Evolutionary conservation across 192 early-diverging fungal species (phyloP).

Genomic region (Umbelopsis isabellina): DNA sequence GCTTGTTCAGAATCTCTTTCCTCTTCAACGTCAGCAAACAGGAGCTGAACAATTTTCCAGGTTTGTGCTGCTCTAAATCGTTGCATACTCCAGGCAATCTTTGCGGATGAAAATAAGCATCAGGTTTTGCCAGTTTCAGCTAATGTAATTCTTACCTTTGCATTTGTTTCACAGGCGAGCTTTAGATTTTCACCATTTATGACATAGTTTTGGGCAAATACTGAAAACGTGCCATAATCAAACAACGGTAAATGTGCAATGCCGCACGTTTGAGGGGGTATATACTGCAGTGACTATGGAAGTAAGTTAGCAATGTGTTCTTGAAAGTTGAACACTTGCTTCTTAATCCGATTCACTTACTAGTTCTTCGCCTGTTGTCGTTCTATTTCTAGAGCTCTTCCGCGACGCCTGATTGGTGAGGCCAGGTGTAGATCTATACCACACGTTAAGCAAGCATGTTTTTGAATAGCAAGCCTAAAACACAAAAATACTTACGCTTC

Average conservation of each 20-base stretch:
- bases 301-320: not conserved
- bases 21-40: conserved; percentile 48
- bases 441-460: not conserved
- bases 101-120: conserved; percentile 2
- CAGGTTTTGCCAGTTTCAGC: not conserved
- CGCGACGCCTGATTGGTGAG: not conserved
- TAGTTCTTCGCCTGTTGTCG: conserved; percentile 18
- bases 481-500: conserved; percentile 31
- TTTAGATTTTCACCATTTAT: conserved; percentile 53
- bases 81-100: conserved; percentile 66
- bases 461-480: not conserved
- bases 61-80: conserved; percentile 68
- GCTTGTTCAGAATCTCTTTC: not conserved
- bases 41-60: conserved; percentile 72
- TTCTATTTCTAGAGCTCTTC: conserved; percentile 7
- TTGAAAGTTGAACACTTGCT: not conserved
- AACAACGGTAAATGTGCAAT: conserved; percentile 57
- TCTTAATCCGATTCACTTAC: not conserved
- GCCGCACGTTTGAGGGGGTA: conserved; percentile 43
- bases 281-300: conserved; percentile 32
- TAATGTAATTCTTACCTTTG: conserved; percentile 47
- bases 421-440: conserved; percentile 11
- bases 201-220: conserved; percentile 69
- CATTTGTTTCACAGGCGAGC: conserved; percentile 62
- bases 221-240: conserved; percentile 66